Conservation (phyloP, 73 alveolate species). For the Paramecium tetraurelia region DNA sequence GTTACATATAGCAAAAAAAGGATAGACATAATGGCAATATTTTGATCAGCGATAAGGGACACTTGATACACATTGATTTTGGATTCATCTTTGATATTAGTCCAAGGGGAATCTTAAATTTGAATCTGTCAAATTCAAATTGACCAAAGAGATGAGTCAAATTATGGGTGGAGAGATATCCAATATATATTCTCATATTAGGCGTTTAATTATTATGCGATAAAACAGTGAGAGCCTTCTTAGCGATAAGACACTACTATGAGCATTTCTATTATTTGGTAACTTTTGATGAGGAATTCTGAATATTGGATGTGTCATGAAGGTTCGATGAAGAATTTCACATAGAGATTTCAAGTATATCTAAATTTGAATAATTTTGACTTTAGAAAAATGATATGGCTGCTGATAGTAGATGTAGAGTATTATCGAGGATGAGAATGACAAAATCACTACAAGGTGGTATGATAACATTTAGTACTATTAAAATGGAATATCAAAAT, state of each 20-base stretch:
- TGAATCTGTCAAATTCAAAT: constrained; percentile 99
- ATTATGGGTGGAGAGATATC: constrained; percentile 69
- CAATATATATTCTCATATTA: not conserved
- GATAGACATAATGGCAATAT: constrained; percentile 99
- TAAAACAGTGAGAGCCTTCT: constrained; percentile 76
- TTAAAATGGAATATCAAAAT: constrained; percentile 69
- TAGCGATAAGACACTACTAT: constrained; percentile 75
- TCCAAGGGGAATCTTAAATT: constrained; percentile 93
- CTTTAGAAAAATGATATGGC: constrained; percentile 83
- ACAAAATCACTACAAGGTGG: constrained; percentile 86
- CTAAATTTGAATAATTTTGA: not conserved
- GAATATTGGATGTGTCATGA: constrained; percentile 77
- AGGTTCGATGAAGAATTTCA: constrained; percentile 62
- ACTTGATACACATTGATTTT: constrained; percentile 98
- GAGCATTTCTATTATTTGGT: constrained; percentile 76
- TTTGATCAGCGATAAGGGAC: constrained; percentile 92
- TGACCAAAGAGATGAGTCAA: constrained; percentile 83
- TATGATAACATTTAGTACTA: constrained; percentile 88
- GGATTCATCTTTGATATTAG: constrained; percentile 85
- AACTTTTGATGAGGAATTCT: constrained; percentile 68
- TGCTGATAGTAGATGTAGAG: constrained; percentile 88
- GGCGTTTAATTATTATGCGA: constrained; percentile 79
- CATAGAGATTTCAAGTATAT: constrained; percentile 73
- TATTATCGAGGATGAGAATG: constrained; percentile 84
- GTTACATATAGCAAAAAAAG: constrained; percentile 85